Evolutionary conservation across 2,329 filamentous ascomycete species (phyloP).

Genomic region (Corynespora cassiicola): DNA sequence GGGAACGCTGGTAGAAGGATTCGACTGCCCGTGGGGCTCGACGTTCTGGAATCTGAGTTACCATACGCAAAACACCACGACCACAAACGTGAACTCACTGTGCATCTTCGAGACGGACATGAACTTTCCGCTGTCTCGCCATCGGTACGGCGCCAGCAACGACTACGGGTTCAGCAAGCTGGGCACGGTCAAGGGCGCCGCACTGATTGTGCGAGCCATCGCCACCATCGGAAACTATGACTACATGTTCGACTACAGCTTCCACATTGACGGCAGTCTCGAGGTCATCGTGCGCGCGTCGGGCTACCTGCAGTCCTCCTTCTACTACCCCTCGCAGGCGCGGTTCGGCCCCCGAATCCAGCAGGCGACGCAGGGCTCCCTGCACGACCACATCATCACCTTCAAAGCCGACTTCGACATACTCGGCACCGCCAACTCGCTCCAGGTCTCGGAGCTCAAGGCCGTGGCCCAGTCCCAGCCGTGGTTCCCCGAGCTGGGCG

Average conservation of each 20-base stretch:
- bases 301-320: conserved; percentile 38
- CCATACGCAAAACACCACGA: conserved; percentile 52
- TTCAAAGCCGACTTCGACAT: conserved; percentile 52
- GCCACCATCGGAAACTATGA: conserved; percentile 55
- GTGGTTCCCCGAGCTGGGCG: conserved; percentile 43
- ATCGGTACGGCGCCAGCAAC: conserved; percentile 28
- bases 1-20: conserved; percentile 52
- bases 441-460: conserved; percentile 40
- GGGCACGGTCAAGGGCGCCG: conserved; percentile 36
- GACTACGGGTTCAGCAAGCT: conserved; percentile 30
- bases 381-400: conserved; percentile 49
- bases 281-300: conserved; percentile 41
- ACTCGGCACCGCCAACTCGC: conserved; percentile 38
- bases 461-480: conserved; percentile 28
- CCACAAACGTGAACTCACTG: conserved; percentile 57
- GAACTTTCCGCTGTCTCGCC: conserved; percentile 42
- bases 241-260: conserved; percentile 38
- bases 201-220: conserved; percentile 46
- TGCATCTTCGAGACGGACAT: conserved; percentile 49
- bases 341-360: conserved; percentile 49
- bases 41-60: conserved; percentile 58
- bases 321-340: conserved; percentile 38
- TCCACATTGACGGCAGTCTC: conserved; percentile 41
- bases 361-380: conserved; percentile 42
- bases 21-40: conserved; percentile 60